A percentile compares a stretch with the other conserved stretches of the same genome.
Evolutionary conservation across 768 basidiomycete genomes (phyloP).

Genomic region (Auriculariales sp.): DNA sequence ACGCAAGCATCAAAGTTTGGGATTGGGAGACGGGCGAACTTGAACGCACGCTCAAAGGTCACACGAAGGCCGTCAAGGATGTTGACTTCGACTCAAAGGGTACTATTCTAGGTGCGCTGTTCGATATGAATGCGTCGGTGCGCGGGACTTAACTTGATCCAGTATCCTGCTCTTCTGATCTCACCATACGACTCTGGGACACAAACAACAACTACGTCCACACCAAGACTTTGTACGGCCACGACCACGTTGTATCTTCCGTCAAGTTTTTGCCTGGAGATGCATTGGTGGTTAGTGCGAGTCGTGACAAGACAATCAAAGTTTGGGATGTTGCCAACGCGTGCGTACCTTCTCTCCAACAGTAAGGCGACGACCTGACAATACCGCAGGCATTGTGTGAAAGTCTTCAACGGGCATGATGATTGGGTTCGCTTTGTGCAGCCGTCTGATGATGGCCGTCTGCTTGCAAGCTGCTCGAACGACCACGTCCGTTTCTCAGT

Average conservation of each 20-base stretch:
- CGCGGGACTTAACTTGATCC: conserved; percentile 3
- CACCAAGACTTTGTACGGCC: conserved; percentile 71
- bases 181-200: conserved; percentile 90
- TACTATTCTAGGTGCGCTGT: conserved; percentile 49
- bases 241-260: conserved; percentile 82
- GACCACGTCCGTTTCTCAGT: conserved; percentile 50
- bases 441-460: conserved; percentile 45
- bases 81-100: conserved; percentile 84
- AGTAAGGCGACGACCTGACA: conserved; percentile 1
- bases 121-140: background rate
- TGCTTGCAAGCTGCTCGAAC: conserved; percentile 69
- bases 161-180: conserved; percentile 71
- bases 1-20: conserved; percentile 86
- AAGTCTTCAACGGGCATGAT: conserved; percentile 61
- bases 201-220: conserved; percentile 83
- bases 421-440: conserved; percentile 46
- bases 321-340: conserved; percentile 79
- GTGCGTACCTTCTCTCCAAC: conserved; percentile 27
- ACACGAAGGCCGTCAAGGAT: conserved; percentile 79
- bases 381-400: conserved; percentile 46
- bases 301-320: conserved; percentile 74
- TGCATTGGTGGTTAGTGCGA: conserved; percentile 71
- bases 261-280: conserved; percentile 79
- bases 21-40: conserved; percentile 94
- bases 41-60: conserved; percentile 82